Percentiles rank a stretch among this genome's conserved stretches.
These are phyloP conservation scores for Cryptosporidium ryanae DNA, from an alignment of 169 alveolate species.

Conservation along the genomic window DNA sequence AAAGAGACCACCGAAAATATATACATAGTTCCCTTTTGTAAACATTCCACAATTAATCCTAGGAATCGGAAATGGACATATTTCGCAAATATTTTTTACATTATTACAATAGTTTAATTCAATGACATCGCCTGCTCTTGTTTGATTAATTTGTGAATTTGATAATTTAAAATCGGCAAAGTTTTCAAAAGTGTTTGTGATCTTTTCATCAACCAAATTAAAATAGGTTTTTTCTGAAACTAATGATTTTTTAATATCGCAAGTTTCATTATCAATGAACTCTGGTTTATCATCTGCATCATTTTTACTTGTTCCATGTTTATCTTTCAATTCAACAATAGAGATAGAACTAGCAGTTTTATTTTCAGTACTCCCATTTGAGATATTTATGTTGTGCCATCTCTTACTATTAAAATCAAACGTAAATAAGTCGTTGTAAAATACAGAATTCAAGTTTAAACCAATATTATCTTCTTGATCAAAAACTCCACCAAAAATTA, in stretches of 20 bases:
- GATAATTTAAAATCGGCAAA: slow-evolving; percentile 37
- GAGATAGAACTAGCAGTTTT: background rate
- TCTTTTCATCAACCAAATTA: slow-evolving; percentile 26
- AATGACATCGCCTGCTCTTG: no score
- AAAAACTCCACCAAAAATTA: slow-evolving; percentile 90
- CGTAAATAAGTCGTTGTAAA: slow-evolving; percentile 82
- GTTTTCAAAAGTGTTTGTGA: background rate
- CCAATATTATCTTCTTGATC: slow-evolving; percentile 86
- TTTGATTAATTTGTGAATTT: slow-evolving; percentile 4
- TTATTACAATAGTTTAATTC: background rate
- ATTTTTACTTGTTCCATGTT: background rate
- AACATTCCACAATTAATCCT: slow-evolving; percentile 81
- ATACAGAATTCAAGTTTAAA: slow-evolving; percentile 79
- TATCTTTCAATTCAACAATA: background rate
- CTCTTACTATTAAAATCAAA: slow-evolving; percentile 80
- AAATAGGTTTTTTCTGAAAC: background rate
- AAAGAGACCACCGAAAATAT: slow-evolving; percentile 83
- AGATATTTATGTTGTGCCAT: slow-evolving; percentile 42
- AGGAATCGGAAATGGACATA: slow-evolving; percentile 76
- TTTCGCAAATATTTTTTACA: background rate
- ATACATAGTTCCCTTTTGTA: slow-evolving; percentile 76
- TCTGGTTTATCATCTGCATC: background rate
- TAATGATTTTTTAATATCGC: background rate
- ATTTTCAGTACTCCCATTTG: background rate
- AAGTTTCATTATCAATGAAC: background rate